Percentiles rank a stretch among this genome's conserved stretches.
phyloP scores from a whole-genome alignment of 2,329 filamentous ascomycete genomes.

The Monosporascus ibericus region DNA sequence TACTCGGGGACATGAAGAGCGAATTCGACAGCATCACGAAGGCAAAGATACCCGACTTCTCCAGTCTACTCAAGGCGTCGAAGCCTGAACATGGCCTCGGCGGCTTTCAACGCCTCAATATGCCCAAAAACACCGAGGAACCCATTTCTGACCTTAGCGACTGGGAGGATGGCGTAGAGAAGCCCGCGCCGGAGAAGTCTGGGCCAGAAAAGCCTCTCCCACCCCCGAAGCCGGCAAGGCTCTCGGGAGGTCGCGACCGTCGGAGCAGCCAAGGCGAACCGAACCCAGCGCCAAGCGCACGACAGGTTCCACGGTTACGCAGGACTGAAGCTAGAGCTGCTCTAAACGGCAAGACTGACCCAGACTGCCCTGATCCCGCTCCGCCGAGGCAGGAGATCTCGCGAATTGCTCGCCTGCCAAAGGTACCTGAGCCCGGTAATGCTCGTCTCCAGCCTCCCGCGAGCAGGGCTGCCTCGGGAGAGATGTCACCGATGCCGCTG shows the following conservation, averaged over 20 bases:
- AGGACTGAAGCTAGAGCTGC: neutral
- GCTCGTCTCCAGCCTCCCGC: neutral
- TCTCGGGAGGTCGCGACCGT: neutral
- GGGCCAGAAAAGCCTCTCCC: conserved; percentile 7
- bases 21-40: conserved; percentile 31
- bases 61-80: conserved; percentile 13
- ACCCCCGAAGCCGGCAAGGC: conserved; percentile 6
- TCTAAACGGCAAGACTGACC: neutral
- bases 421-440: neutral
- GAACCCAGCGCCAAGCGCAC: conserved; percentile 1
- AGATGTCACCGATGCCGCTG: neutral
- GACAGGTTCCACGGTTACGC: neutral
- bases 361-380: neutral
- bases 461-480: neutral
- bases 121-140: conserved; percentile 17
- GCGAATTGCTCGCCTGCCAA: neutral
- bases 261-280: neutral
- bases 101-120: conserved; percentile 1
- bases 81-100: conserved; percentile 7
- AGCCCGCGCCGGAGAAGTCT: too few species aligned
- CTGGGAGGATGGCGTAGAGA: conserved; percentile 39
- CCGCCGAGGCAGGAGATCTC: neutral
- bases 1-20: conserved; percentile 36
- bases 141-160: conserved; percentile 46
- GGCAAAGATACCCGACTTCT: conserved; percentile 23